phyloP scores from a whole-genome alignment of 1,139 yeast species.

The Candida buenavistaensis region DNA sequence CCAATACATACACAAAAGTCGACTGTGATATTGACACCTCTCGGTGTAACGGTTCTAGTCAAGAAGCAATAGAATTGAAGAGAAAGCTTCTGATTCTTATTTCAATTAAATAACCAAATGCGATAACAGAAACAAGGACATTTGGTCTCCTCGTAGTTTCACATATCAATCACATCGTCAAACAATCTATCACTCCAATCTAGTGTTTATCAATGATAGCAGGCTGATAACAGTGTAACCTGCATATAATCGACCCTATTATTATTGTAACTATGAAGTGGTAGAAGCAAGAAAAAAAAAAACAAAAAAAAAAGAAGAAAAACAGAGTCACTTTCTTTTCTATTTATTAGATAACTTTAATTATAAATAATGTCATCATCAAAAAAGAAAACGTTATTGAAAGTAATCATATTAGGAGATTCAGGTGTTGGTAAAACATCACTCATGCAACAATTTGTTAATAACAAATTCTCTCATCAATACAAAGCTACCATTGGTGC shows the following conservation, averaged over 20 bases:
- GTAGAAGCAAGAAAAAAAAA: not conserved
- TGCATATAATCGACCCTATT: not conserved
- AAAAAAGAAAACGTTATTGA: slow-evolving; percentile 86
- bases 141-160: too few species aligned
- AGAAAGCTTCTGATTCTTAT: too few species aligned
- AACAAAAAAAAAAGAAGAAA: not conserved
- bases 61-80: too few species aligned
- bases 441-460: slow-evolving; percentile 93
- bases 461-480: slow-evolving; percentile 91
- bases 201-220: not conserved
- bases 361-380: slow-evolving; percentile 69
- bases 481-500: slow-evolving; percentile 99
- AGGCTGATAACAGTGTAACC: not conserved
- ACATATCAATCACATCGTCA: too few species aligned
- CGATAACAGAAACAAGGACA: too few species aligned
- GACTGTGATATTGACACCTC: too few species aligned
- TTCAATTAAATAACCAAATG: too few species aligned
- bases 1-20: too few species aligned
- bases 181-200: too few species aligned
- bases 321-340: too few species aligned
- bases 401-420: slow-evolving; percentile 93
- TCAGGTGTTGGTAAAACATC: slow-evolving; percentile 98
- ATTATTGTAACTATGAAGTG: not conserved
- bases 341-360: too few species aligned
- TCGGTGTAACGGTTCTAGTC: too few species aligned